Conservation (phyloP, 495 filamentous ascomycete genomes). For the Pseudevernia furfuracea region DNA sequence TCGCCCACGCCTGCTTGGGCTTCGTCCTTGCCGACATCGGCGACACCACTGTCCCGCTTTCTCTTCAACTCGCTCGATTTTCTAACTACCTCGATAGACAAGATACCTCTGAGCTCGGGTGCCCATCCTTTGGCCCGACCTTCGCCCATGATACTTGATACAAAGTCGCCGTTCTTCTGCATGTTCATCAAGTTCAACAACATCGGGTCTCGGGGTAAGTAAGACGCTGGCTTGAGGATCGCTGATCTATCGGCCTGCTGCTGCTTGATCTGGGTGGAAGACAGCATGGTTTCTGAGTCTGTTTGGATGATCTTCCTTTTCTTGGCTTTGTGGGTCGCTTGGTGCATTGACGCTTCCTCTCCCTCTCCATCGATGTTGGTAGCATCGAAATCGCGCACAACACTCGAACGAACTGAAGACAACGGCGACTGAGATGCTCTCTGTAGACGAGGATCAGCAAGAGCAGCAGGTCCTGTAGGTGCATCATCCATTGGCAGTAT, state of each 20-base stretch:
- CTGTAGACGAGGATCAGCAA: constrained; percentile 39
- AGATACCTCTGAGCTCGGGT: constrained; percentile 77
- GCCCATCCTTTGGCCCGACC: constrained; percentile 74
- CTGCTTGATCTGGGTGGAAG: constrained; percentile 55
- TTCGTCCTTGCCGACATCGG: constrained; percentile 65
- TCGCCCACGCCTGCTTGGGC: constrained; percentile 39
- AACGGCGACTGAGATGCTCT: constrained; percentile 62
- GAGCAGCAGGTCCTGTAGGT: constrained; percentile 33
- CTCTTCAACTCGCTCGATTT: constrained; percentile 77
- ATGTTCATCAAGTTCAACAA: constrained; percentile 81
- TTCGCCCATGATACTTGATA: constrained; percentile 65
- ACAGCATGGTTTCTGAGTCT: constrained; percentile 58
- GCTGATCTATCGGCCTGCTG: constrained; percentile 72
- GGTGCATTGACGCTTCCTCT: constrained; percentile 46
- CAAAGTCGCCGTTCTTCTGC: constrained; percentile 82
- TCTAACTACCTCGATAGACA: constrained; percentile 73
- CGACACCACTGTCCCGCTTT: constrained; percentile 84
- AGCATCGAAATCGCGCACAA: constrained; percentile 52
- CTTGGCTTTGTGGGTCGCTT: constrained; percentile 61
- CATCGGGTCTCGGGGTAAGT: constrained; percentile 77
- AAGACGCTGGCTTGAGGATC: constrained; percentile 70
- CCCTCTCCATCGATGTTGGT: constrained; percentile 40
- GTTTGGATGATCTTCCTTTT: constrained; percentile 65
- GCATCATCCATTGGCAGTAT: constrained; percentile 52
- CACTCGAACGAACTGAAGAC: constrained; percentile 47